These are phyloP conservation scores for Zymoseptoria ardabiliae DNA, from an alignment of 2,329 filamentous ascomycete genomes.

Conservation along the genomic window DNA sequence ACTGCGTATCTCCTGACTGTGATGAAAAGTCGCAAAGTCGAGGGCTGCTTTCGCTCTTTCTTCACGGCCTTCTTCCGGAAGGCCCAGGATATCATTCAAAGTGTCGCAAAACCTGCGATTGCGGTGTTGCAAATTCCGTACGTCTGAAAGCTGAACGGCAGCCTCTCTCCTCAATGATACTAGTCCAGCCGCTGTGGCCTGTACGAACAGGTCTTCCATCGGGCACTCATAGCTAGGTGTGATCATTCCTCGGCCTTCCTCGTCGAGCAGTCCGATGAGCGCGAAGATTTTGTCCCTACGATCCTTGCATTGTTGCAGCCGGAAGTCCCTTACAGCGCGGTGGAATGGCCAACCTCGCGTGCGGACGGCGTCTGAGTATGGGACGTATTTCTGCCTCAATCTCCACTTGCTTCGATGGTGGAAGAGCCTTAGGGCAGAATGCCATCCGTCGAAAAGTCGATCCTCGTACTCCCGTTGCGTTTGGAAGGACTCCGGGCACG, in stretches of 20 bases:
- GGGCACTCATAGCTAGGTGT: not conserved
- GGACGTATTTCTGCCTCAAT: not conserved
- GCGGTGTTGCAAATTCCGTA: too few relatives aligned
- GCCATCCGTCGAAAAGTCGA: not conserved
- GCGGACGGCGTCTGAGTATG: not conserved
- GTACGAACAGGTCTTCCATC: not conserved
- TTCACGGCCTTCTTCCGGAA: not conserved
- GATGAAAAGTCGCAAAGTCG: too few relatives aligned
- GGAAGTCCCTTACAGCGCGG: not conserved
- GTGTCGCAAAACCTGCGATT: too few relatives aligned
- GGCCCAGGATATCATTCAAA: not conserved
- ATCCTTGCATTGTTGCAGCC: not conserved
- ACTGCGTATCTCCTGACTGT: too few relatives aligned
- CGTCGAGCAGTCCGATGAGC: not conserved
- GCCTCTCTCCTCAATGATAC: not conserved
- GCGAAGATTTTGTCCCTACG: not conserved
- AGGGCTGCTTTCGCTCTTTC: too few relatives aligned
- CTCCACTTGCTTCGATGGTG: not conserved
- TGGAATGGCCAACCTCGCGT: not conserved
- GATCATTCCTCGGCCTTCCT: not conserved
- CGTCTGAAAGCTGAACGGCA: too few relatives aligned
- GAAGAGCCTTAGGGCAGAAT: not conserved
- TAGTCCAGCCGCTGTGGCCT: not conserved
- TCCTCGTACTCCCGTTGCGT: not conserved
- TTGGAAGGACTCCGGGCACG: not conserved